Conservation (phyloP, 768 basidiomycete genomes). For the Termitomyces sp. region DNA sequence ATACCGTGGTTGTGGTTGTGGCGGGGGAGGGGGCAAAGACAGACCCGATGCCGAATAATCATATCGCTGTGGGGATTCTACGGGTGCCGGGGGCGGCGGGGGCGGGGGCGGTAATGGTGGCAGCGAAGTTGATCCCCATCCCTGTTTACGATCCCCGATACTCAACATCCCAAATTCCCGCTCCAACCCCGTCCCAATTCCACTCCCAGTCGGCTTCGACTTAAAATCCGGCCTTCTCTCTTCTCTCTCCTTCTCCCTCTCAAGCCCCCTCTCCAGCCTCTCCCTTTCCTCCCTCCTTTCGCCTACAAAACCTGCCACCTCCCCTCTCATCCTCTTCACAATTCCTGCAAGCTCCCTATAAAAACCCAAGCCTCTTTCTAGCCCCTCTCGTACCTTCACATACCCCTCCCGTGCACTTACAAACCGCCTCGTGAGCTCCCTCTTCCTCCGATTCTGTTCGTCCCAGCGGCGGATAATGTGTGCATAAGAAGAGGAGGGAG, state of each 20-base stretch:
- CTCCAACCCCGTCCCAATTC: conserved; percentile 23
- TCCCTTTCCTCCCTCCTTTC: conserved; percentile 71
- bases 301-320: conserved; percentile 59
- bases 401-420: conserved; percentile 79
- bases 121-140: conserved; percentile 16
- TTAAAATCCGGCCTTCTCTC: conserved; percentile 42
- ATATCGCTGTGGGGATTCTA: conserved; percentile 11
- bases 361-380: conserved; percentile 86
- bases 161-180: conserved; percentile 13
- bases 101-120: conserved; percentile 18
- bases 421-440: conserved; percentile 50
- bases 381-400: conserved; percentile 81
- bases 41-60: conserved; percentile 12
- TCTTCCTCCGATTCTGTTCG: not conserved
- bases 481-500: conserved; percentile 32
- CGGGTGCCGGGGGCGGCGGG: conserved; percentile 13
- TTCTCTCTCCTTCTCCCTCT: conserved; percentile 65
- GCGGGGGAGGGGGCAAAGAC: conserved; percentile 21
- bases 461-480: not conserved
- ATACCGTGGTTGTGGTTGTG: conserved; percentile 17
- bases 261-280: conserved; percentile 61
- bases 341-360: conserved; percentile 78
- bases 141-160: conserved; percentile 15
- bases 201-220: conserved; percentile 40
- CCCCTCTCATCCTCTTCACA: conserved; percentile 51